Conservation (phyloP, 2,329 filamentous ascomycete genomes). For the Sporothrix dimorphospora region DNA sequence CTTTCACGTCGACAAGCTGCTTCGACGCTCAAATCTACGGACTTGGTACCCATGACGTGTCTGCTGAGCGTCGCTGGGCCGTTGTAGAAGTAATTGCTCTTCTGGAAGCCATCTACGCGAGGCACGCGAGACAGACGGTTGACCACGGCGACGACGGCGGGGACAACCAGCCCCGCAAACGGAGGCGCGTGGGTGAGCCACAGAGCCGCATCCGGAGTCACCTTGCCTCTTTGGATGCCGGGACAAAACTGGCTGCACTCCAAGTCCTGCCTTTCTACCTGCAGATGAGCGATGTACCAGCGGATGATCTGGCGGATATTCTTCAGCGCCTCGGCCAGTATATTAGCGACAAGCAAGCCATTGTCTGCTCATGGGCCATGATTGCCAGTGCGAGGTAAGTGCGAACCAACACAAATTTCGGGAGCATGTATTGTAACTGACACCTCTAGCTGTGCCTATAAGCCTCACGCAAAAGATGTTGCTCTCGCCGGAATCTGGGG, state of each 20-base stretch:
- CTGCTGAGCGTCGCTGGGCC: conserved; percentile 64
- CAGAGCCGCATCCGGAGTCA: conserved; percentile 54
- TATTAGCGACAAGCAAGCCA: conserved; percentile 70
- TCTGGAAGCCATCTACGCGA: conserved; percentile 55
- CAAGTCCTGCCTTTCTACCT: conserved; percentile 63
- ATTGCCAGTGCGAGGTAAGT: conserved; percentile 72
- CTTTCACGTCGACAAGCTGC: conserved; percentile 49
- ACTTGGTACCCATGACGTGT: conserved; percentile 55
- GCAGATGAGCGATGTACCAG: conserved; percentile 48
- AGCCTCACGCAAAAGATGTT: conserved; percentile 46
- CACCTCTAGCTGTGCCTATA: conserved; percentile 48
- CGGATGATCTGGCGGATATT: conserved; percentile 58
- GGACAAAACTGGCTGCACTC: conserved; percentile 55
- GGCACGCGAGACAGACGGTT: conserved; percentile 31
- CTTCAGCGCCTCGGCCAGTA: conserved; percentile 61
- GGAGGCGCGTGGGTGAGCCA: conserved; percentile 48
- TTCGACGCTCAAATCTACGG: conserved; percentile 57
- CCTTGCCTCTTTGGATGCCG: conserved; percentile 49
- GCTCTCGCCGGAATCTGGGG: conserved; percentile 62
- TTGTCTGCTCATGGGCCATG: conserved; percentile 78
- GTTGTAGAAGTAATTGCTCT: conserved; percentile 61
- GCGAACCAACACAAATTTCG: not conserved
- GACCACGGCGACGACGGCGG: conserved; percentile 35
- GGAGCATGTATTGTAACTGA: conserved; percentile 42
- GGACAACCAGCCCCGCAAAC: conserved; percentile 57